phyloP scores from a whole-genome alignment of 495 filamentous ascomycete species.

The Tuber brumale region DNA sequence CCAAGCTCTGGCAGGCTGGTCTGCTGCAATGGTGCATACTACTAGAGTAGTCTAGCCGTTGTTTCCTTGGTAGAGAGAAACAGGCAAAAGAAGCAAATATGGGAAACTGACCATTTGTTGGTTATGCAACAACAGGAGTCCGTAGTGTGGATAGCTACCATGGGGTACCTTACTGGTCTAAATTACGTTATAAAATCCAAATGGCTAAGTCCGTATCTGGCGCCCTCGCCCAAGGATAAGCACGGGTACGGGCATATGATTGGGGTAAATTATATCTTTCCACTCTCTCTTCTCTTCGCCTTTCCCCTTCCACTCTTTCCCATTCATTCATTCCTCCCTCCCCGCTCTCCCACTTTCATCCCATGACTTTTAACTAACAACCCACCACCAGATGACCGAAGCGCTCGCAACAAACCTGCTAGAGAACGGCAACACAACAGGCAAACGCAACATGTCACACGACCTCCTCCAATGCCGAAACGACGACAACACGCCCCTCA shows the following conservation, averaged over 20 bases:
- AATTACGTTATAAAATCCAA: background rate
- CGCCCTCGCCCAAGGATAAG: background rate
- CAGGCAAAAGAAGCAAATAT: background rate
- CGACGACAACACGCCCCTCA: constrained; percentile 1
- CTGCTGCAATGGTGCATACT: background rate
- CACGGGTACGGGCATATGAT: background rate
- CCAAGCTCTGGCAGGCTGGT: background rate
- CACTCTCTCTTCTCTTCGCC: background rate
- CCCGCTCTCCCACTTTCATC: background rate
- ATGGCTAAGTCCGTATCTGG: background rate
- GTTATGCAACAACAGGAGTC: constrained; percentile 1
- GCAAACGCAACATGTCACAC: constrained; percentile 5
- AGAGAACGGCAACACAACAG: background rate
- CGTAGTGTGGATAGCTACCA: background rate
- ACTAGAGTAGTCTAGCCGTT: background rate
- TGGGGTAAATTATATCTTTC: constrained; percentile 2
- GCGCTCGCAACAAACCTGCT: background rate
- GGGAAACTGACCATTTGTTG: background rate
- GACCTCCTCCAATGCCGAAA: constrained; percentile 9
- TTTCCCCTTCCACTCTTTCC: background rate
- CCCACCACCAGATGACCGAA: constrained; percentile 4
- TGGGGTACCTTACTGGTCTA: constrained; percentile 2
- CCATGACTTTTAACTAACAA: background rate
- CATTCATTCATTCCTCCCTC: no score
- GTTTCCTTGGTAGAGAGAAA: background rate